Evolutionary conservation across 148 eudicot species (phyloP).

Genomic region (Fagopyrum homotropicum): DNA sequence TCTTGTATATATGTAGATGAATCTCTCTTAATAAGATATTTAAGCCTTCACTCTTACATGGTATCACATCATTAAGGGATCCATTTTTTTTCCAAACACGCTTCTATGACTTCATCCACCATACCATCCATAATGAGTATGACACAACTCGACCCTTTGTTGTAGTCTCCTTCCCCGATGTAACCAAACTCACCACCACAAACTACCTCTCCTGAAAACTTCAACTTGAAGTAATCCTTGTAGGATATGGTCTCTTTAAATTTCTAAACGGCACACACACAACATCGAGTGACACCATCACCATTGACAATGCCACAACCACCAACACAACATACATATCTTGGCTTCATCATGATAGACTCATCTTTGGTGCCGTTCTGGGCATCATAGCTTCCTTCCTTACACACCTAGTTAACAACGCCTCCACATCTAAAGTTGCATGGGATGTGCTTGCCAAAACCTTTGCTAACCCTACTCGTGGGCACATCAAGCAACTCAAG

Average conservation of each 20-base stretch:
- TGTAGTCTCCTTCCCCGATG: not conserved
- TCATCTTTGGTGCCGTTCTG: not conserved
- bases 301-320: not conserved
- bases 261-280: not conserved
- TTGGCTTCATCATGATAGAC: not conserved
- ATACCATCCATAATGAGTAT: not conserved
- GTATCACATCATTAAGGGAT: too few relatives aligned
- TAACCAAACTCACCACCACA: not conserved
- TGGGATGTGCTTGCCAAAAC: not conserved
- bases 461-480: not conserved
- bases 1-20: too few relatives aligned
- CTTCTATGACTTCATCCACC: too few relatives aligned
- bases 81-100: too few relatives aligned
- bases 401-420: not conserved
- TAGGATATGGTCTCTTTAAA: not conserved
- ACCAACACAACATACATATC: not conserved
- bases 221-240: not conserved
- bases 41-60: too few relatives aligned
- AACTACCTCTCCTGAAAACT: not conserved
- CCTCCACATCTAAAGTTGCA: not conserved
- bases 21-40: too few relatives aligned
- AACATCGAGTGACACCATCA: not conserved
- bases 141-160: not conserved
- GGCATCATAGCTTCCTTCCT: not conserved
- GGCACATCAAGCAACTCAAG: not conserved